Base-by-base conservation (phyloP, 2,329 filamentous ascomycete genomes). In the Plectosphaerella plurivora region DNA sequence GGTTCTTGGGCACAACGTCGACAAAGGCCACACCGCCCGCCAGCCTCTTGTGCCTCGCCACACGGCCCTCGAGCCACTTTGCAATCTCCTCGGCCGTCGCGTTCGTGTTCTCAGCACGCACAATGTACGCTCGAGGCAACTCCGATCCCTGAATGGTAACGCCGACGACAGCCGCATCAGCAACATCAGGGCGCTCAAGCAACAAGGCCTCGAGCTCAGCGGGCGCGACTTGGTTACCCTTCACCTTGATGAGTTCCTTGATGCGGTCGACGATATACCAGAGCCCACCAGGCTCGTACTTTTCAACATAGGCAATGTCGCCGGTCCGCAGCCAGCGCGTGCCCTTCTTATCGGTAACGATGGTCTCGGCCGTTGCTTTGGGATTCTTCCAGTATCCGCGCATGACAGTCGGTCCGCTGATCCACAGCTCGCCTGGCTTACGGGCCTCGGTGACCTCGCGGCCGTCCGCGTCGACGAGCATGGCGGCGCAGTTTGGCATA, bases 351-450 rank as follows among this genome's bases (percentile, higher is more conserved):
- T 80, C 78, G 6, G 67, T 60, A 33, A 71, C 66, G 3, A 78
- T 60, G 1, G 85, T 84, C 45, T 83, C 79, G 12, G 68, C 68
- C 1, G 89, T 92, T 2, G 87, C 88, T 44, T 82, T 74, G 0
- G 82, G 78, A 55, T 87, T 89, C 44, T 77, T 74, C 86, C 88
- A 93, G 68, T 95, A 95, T 6, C 87, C 85, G 54, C 81, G 83
- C 79, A 91, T 86, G 45, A 93, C 71, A 35, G 83, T 89, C 3
- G 88, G 89, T 0, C 81, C 87, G 1, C 81, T 76, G 6, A 93
- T 74, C 82, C 86, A 91, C 18, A 94, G 72, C 68, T 93, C 88
- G 28, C 89, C 89, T 4, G 77, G 73, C 61, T 83, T 71, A 46
- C 78, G 75, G 5, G 72, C 57, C 56, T 66, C 67, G 3, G 72